Evolutionary conservation across 805 yeast genomes (phyloP).

Genomic region (Candida nanaspora): DNA sequence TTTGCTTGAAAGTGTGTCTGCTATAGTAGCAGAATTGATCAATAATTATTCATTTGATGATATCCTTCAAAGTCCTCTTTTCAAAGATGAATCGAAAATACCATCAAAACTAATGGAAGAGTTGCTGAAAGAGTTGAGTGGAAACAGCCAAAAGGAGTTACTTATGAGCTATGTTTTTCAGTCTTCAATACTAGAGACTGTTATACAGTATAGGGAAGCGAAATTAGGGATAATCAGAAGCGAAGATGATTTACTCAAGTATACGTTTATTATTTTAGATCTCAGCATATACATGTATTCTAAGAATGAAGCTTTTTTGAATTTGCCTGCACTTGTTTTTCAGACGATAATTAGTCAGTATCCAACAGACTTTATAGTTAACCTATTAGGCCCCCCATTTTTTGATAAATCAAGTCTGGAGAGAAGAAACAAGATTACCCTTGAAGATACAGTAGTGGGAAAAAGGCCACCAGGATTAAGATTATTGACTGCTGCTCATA

Average conservation of each 20-base stretch:
- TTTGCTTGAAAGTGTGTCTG: too few species aligned
- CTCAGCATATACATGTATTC: slow-evolving; percentile 12
- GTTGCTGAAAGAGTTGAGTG: background rate
- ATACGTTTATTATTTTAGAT: slow-evolving; percentile 15
- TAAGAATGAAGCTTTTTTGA: slow-evolving; percentile 1
- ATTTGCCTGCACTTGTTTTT: too few species aligned
- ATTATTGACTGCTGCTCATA: slow-evolving; percentile 21
- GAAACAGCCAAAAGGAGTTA: background rate
- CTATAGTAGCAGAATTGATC: too few species aligned
- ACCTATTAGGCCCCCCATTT: slow-evolving; percentile 14
- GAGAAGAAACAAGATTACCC: slow-evolving; percentile 17
- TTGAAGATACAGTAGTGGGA: slow-evolving; percentile 19
- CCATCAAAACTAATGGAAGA: background rate
- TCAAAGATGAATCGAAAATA: too few species aligned
- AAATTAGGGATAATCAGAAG: background rate
- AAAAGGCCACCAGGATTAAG: slow-evolving; percentile 26
- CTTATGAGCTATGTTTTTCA: background rate
- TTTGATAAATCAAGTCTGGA: slow-evolving; percentile 3
- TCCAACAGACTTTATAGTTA: slow-evolving; percentile 14
- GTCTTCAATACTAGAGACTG: background rate
- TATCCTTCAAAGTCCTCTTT: too few species aligned
- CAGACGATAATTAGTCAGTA: slow-evolving; percentile 14
- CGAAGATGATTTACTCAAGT: slow-evolving; percentile 2
- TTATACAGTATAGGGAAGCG: background rate
- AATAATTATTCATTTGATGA: too few species aligned